Percentiles rank a stretch among this genome's conserved stretches.
Evolutionary conservation across 2,329 filamentous ascomycete genomes (phyloP).

Genomic region (Westerdykella aurantiaca): DNA sequence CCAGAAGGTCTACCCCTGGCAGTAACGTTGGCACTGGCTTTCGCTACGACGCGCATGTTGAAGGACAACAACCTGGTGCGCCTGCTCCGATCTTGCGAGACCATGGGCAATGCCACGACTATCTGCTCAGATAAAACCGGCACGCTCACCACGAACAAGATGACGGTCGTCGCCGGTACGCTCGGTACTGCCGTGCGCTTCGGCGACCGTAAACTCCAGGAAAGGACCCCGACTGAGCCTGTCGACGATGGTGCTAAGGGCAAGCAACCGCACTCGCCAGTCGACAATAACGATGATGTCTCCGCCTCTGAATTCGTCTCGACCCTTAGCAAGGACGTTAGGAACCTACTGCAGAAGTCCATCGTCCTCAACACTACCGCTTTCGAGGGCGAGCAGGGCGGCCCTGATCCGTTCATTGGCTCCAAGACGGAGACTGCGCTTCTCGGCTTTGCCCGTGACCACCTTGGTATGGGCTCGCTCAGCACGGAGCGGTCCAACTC

Average conservation of each 20-base stretch:
- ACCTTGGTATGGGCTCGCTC: constrained; percentile 59
- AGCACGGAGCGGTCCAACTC: constrained; percentile 58
- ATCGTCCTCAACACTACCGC: constrained; percentile 37
- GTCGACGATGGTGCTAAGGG: constrained; percentile 29
- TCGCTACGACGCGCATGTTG: constrained; percentile 61
- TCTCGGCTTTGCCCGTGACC: constrained; percentile 61
- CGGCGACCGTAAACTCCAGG: constrained; percentile 39
- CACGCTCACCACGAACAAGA: constrained; percentile 41
- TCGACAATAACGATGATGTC: constrained; percentile 43
- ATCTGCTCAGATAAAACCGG: constrained; percentile 63
- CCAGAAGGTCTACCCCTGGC: constrained; percentile 62
- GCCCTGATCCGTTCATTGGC: constrained; percentile 56
- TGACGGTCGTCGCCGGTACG: constrained; percentile 64
- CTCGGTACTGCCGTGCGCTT: constrained; percentile 57
- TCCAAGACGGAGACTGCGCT: constrained; percentile 75
- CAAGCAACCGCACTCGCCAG: constrained; percentile 29
- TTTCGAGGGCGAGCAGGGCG: constrained; percentile 40
- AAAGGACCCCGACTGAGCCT: constrained; percentile 9
- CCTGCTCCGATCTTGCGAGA: constrained; percentile 61
- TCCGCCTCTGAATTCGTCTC: constrained; percentile 51
- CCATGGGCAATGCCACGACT: constrained; percentile 66
- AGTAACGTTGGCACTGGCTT: constrained; percentile 62
- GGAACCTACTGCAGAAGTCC: constrained; percentile 55
- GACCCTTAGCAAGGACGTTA: constrained; percentile 49
- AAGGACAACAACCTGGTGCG: constrained; percentile 68